Base-by-base conservation (phyloP, 768 basidiomycete species). In the Tulasnella sp. region DNA sequence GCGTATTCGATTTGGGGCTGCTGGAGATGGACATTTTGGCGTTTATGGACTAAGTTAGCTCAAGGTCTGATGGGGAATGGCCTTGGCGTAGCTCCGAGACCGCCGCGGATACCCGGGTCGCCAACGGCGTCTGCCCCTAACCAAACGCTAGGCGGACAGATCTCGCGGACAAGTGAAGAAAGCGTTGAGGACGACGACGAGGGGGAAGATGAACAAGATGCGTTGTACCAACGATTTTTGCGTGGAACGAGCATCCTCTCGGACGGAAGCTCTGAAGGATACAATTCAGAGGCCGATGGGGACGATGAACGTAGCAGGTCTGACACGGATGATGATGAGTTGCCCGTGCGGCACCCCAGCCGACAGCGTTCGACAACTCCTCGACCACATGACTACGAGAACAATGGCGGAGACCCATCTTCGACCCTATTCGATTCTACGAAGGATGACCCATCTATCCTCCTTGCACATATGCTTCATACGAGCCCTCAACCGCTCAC, bases 391-490 rank as follows among this genome's bases (percentile, higher is more conserved):
- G 54, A 56, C 54, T 24, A 56, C 15, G 54, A 43, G 1, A n/a
- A 26, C n/a, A 41, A 56, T 13, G 27, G 21, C 13, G 43, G 26
- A 10, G 41, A 56, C 38, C 27, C 34, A 11, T 45, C 54, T 17
- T 24, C 43, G 8, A 23, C 54, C 21, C 54, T 56, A n/a, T 27
- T 42, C 41, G 54, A 56, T 21, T 21, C 51, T 11, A 21, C 51
- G 5, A n/a, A 26, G 27, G 51, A 53, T 30, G 27, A 48, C 7
- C 27, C 54, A 2, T 56, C 54, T 17, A 56, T 56, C 13, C 38
- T 56, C 41, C 54, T 56, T 24, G 38, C 54, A n/a, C 54, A 56
- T 42, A 41, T 56, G 24, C 43, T 56, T 5, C 24, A 56, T 26
- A 56, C 4, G 34, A 45, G 23, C 54, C 4, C 54, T n/a, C 27